A percentile compares a stretch with the other conserved stretches of the same genome.
Evolutionary conservation across 768 basidiomycete genomes (phyloP).

Genomic region (Epithele typhae): DNA sequence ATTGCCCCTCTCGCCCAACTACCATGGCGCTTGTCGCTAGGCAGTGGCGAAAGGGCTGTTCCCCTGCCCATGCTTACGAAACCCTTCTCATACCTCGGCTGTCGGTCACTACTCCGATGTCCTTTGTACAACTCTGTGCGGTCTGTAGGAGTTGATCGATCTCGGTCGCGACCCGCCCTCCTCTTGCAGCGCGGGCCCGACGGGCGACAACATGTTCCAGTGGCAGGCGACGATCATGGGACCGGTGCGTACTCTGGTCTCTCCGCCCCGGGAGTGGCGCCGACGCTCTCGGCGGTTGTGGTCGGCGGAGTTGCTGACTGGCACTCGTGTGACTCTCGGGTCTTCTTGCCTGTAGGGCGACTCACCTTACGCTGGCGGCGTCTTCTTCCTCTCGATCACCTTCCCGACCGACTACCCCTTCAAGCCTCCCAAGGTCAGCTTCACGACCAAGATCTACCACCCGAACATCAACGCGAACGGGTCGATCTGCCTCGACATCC

Average conservation of each 20-base stretch:
- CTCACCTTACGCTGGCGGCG: slow-evolving; percentile 97
- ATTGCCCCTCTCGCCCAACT: not conserved
- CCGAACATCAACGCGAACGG: slow-evolving; percentile 99
- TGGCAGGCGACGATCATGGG: slow-evolving; percentile 99
- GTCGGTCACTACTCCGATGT: not conserved
- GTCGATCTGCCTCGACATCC: slow-evolving; percentile 96
- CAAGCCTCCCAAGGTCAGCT: slow-evolving; percentile 99
- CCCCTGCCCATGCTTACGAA: no score
- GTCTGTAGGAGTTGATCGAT: slow-evolving; percentile 89
- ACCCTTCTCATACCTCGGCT: slow-evolving; percentile 1
- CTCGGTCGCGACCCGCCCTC: slow-evolving; percentile 99
- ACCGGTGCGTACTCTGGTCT: slow-evolving; percentile 57
- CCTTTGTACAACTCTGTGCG: not conserved
- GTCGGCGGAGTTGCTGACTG: slow-evolving; percentile 10
- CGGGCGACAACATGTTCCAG: slow-evolving; percentile 97
- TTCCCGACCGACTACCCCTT: slow-evolving; percentile 99
- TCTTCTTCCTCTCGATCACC: slow-evolving; percentile 94
- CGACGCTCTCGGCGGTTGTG: no score
- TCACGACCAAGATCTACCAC: slow-evolving; percentile 99
- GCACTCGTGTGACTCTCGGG: slow-evolving; percentile 3
- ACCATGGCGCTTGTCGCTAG: slow-evolving; percentile 4
- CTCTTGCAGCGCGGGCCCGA: slow-evolving; percentile 98
- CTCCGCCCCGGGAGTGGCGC: no score
- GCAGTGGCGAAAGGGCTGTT: slow-evolving; percentile 6
- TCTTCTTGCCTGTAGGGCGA: slow-evolving; percentile 62